Evolutionary conservation across 257 asterid species (phyloP), one percentile per base, ranked within the genome.

Genomic region (Nicotiana sylvestris): DNA sequence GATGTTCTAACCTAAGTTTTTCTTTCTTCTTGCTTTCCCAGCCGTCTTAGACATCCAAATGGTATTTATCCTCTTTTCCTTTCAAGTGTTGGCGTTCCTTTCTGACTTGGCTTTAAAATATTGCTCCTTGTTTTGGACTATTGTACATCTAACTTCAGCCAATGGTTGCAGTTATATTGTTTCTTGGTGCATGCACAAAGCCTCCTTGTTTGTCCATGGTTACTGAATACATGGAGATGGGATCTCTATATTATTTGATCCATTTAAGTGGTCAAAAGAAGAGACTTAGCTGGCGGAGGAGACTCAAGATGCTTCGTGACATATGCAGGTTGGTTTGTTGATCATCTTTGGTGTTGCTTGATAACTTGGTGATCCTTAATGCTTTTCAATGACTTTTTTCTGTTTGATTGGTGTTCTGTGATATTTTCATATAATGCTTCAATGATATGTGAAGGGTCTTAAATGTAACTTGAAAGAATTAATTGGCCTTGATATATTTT

Each of bases 221-320:
- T 82, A 94, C 99, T 21, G 99, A 96, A 86, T 96, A 93, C 93
- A 93, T 96, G 98, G 99, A 96, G 87, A 94, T 94, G 98, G 99
- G 99, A 53, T 96, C 99, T 12, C 85, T 96, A 55, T 96, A 93
- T 80, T 87, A 90, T 85, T 89, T 96, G 93, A 91, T 96, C 83
- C 98, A 96, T 86, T 83, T 89, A 76, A 94, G 99, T 81, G 98
- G 98, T 84, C 98, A 93, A 89, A 96, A 94, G 90, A 94, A 93
- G 92, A 92, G 87, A 88, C 89, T 93, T 58, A 93, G 87, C 89
- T 93, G 98, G 98, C 93, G 98, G 85, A 90, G 93, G 88, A 93
- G 86, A 86, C 91, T 96, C 86, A 94, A 91, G 90, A 96, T 96
- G 98, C 90, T 96, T 78, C 97, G 99, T 55, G 99, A 96, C 89